phyloP scores from a whole-genome alignment of 2,329 filamentous ascomycete species.

The Verticillium tricorpus region DNA sequence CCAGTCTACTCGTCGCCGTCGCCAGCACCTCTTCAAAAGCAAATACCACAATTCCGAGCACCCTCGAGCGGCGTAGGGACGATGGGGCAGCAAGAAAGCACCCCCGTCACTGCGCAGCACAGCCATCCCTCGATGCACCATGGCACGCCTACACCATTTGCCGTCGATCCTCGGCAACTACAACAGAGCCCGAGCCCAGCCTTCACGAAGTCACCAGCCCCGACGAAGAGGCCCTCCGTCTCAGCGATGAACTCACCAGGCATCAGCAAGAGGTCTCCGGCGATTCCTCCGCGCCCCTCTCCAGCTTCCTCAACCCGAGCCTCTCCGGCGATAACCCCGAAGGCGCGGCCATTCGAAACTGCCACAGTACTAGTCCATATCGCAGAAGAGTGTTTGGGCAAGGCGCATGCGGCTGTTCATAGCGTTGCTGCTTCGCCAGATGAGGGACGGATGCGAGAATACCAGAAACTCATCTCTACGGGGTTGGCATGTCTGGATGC shows the following conservation, averaged over 20 bases:
- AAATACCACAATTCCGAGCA: slow-evolving; percentile 8
- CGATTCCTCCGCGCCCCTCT: slow-evolving; percentile 14
- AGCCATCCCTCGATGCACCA: not conserved
- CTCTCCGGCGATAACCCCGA: slow-evolving; percentile 33
- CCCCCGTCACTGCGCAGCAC: slow-evolving; percentile 2
- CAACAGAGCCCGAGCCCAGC: slow-evolving; percentile 33
- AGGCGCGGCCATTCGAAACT: slow-evolving; percentile 41
- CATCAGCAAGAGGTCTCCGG: slow-evolving; percentile 34
- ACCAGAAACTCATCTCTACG: slow-evolving; percentile 68
- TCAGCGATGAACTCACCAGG: slow-evolving; percentile 27
- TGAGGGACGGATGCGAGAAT: slow-evolving; percentile 53
- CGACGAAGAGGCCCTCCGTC: slow-evolving; percentile 34
- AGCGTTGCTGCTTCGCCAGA: slow-evolving; percentile 45
- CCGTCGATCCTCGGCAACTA: slow-evolving; percentile 5
- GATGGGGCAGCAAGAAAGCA: slow-evolving; percentile 7
- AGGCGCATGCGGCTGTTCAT: slow-evolving; percentile 54
- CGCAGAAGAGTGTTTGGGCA: slow-evolving; percentile 70
- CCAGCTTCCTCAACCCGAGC: slow-evolving; percentile 20
- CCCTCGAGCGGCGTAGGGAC: slow-evolving; percentile 7
- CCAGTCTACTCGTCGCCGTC: not conserved
- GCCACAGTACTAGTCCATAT: slow-evolving; percentile 62
- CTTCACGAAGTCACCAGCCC: slow-evolving; percentile 14
- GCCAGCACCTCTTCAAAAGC: slow-evolving; percentile 3
- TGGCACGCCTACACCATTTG: slow-evolving; percentile 2
- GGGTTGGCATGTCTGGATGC: slow-evolving; percentile 69